phyloP scores from a whole-genome alignment of 2,329 filamentous ascomycete genomes.

The Aureobasidium sp. region DNA sequence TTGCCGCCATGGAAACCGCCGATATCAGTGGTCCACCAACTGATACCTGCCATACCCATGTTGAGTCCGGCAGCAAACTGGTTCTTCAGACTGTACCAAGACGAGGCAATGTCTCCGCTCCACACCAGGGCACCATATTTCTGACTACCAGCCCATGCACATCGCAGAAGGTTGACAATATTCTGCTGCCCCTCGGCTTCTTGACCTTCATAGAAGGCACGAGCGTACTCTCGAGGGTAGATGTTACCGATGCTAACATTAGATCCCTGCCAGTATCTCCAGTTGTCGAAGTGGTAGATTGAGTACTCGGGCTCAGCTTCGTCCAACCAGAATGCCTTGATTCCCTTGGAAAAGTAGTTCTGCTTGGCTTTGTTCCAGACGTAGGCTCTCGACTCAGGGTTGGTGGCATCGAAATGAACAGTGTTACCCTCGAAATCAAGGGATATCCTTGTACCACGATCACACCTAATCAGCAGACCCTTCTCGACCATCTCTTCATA shows the following conservation, averaged over 20 bases:
- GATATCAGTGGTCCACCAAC: constrained; percentile 78
- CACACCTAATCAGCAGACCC: constrained; percentile 66
- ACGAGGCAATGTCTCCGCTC: constrained; percentile 73
- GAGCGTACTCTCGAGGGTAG: constrained; percentile 65
- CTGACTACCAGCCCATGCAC: constrained; percentile 66
- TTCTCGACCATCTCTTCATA: constrained; percentile 68
- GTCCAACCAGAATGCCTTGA: constrained; percentile 74
- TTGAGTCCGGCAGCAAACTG: constrained; percentile 71
- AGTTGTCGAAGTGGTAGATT: constrained; percentile 73
- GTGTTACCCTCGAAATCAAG: constrained; percentile 68
- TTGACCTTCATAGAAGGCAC: constrained; percentile 68
- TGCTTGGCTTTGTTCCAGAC: constrained; percentile 66
- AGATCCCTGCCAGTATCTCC: constrained; percentile 64
- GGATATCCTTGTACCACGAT: constrained; percentile 63
- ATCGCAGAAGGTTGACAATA: constrained; percentile 66
- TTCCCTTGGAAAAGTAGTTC: constrained; percentile 69
- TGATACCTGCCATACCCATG: constrained; percentile 70
- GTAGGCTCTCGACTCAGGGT: constrained; percentile 63
- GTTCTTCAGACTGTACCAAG: constrained; percentile 65
- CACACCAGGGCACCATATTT: constrained; percentile 72
- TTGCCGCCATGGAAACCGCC: constrained; percentile 75
- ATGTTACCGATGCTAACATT: constrained; percentile 66
- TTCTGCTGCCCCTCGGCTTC: constrained; percentile 57
- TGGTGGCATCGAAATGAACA: constrained; percentile 70
- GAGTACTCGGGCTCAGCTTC: constrained; percentile 74